Conservation (phyloP, 1,139 yeast species). For the Groenewaldozyma sp. region DNA sequence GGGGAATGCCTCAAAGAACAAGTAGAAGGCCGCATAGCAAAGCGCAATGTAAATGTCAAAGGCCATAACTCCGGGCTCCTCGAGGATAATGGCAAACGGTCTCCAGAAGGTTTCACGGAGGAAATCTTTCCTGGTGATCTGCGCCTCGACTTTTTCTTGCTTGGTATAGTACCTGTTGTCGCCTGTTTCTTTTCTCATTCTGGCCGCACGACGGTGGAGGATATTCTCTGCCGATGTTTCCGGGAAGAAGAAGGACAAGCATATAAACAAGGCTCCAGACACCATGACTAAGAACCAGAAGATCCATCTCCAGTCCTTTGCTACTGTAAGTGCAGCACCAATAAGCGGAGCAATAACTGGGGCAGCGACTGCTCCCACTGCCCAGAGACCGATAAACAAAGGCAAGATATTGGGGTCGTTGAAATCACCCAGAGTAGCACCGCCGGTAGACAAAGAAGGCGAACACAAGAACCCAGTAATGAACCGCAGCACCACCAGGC, state of each 20-base stretch:
- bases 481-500: conserved; percentile 53
- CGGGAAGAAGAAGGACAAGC: conserved; percentile 36
- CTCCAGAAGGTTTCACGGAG: conserved; percentile 40
- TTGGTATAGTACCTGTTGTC: conserved; percentile 32
- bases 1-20: conserved; percentile 58
- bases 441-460: conserved; percentile 79
- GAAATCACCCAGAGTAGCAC: conserved; percentile 67
- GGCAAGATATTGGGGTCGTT: conserved; percentile 18
- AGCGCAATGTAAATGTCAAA: conserved; percentile 42
- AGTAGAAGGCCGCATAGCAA: conserved; percentile 45
- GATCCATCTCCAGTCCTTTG: conserved; percentile 33
- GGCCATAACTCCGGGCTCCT: conserved; percentile 29
- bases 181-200: conserved; percentile 41
- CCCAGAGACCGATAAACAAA: conserved; percentile 37
- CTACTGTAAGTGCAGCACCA: conserved; percentile 43
- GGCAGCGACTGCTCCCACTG: conserved; percentile 46
- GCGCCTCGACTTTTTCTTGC: conserved; percentile 20
- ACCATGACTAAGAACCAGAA: conserved; percentile 40
- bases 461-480: conserved; percentile 71
- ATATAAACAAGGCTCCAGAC: conserved; percentile 31
- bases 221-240: conserved; percentile 44
- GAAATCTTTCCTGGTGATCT: conserved; percentile 13
- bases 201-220: conserved; percentile 38
- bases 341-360: conserved; percentile 57
- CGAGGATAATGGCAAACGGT: conserved; percentile 34